Evolutionary conservation across 345 rosid genomes (phyloP).

Genomic region (Citrus reticulata): DNA sequence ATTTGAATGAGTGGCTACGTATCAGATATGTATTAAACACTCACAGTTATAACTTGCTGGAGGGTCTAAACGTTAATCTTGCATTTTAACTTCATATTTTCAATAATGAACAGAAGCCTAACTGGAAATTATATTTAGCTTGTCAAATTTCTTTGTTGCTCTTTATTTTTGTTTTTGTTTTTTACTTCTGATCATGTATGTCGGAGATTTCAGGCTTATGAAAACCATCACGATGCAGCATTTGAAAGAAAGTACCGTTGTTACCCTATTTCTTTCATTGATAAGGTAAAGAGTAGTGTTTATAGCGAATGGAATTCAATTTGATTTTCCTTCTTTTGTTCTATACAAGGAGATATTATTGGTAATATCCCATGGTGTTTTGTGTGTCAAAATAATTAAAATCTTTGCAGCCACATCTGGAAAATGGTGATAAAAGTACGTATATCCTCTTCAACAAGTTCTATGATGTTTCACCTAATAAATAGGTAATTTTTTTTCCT

Average conservation of each 20-base stretch:
- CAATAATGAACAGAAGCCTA: not conserved
- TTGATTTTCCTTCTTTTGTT: not conserved
- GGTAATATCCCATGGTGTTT: not conserved
- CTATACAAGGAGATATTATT: not conserved
- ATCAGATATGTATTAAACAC: not conserved
- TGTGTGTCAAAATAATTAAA: too few species aligned
- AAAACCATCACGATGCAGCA: constrained; percentile 18
- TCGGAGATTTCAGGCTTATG: constrained; percentile 31
- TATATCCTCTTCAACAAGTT: not conserved
- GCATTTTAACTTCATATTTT: not conserved
- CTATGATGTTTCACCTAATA: not conserved
- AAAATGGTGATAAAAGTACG: constrained; percentile 64
- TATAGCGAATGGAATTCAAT: not conserved
- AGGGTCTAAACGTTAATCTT: not conserved
- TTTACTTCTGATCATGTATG: not conserved
- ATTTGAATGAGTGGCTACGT: constrained; percentile 11
- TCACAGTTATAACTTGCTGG: not conserved
- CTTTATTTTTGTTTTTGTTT: not conserved
- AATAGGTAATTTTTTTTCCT: not conserved
- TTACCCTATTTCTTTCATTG: constrained; percentile 60
- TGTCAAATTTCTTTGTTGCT: not conserved
- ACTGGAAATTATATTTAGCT: not conserved
- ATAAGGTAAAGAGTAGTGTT: constrained; percentile 37
- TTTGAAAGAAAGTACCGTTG: constrained; percentile 56
- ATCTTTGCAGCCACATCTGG: constrained; percentile 56